Evolutionary conservation across 1,139 yeast species (phyloP).

Genomic region (Suhomyces wounanorum): DNA sequence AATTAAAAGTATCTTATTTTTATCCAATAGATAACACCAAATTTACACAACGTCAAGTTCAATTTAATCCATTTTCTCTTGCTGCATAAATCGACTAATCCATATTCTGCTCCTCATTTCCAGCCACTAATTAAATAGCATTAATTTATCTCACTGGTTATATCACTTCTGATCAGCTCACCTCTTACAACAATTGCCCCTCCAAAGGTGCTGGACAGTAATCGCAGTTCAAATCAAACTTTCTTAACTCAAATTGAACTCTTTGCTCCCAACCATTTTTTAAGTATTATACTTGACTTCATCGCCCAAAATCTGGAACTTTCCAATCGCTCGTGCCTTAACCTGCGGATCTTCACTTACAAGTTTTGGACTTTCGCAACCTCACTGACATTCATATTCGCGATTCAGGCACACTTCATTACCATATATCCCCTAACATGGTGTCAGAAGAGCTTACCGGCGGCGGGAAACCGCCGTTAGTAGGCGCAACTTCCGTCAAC

Average conservation of each 20-base stretch:
- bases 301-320: not conserved
- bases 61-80: too few species aligned
- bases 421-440: not conserved
- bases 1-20: too few species aligned
- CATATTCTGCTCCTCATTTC: too few species aligned
- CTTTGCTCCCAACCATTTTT: not conserved
- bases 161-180: too few species aligned
- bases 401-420: not conserved
- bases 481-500: not conserved
- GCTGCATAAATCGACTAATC: too few species aligned
- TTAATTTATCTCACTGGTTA: too few species aligned
- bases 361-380: constrained; percentile 1
- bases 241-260: not conserved
- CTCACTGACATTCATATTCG: not conserved
- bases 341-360: not conserved
- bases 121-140: too few species aligned
- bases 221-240: not conserved
- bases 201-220: not conserved
- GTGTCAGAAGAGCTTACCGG: constrained; percentile 3
- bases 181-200: not conserved
- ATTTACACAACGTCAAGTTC: too few species aligned
- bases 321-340: not conserved
- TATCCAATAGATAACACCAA: too few species aligned
- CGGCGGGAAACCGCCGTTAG: constrained; percentile 1
- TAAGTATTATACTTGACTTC: not conserved